These are phyloP conservation scores for Jatropha curcas DNA, from an alignment of 345 rosid genomes.

Conservation along the genomic window DNA sequence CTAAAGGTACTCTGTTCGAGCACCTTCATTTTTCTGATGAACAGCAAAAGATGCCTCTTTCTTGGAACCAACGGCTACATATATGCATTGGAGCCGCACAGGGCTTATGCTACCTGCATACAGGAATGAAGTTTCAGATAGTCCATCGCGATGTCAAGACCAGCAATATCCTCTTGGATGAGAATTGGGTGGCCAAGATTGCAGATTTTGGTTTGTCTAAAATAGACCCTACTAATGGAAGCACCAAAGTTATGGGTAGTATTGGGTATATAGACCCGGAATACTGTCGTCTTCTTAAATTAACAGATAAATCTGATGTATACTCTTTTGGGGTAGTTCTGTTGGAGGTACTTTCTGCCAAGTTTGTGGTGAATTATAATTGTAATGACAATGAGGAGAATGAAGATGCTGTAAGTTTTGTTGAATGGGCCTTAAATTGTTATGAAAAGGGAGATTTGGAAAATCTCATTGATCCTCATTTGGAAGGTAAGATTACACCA, in stretches of 20 bases:
- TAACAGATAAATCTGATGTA: too few species aligned
- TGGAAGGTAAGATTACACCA: slow-evolving; percentile 2
- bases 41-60: not conserved
- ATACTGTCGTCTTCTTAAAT: slow-evolving; percentile 4
- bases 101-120: slow-evolving; percentile 23
- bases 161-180: slow-evolving; percentile 16
- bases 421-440: slow-evolving; percentile 13
- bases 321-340: slow-evolving; percentile 18
- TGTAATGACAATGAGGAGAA: not conserved
- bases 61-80: slow-evolving; percentile 17
- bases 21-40: slow-evolving; percentile 11
- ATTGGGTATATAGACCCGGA: slow-evolving; percentile 24
- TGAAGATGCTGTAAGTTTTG: slow-evolving; percentile 7
- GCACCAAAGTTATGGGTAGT: slow-evolving; percentile 11
- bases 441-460: not conserved
- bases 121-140: slow-evolving; percentile 4
- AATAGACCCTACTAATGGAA: not conserved
- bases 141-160: slow-evolving; percentile 26
- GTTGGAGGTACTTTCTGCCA: slow-evolving; percentile 14
- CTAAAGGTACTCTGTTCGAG: slow-evolving; percentile 12
- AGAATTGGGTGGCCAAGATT: slow-evolving; percentile 18
- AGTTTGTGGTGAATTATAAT: slow-evolving; percentile 1
- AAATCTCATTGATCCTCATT: slow-evolving; percentile 15
- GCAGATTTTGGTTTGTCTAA: slow-evolving; percentile 25
- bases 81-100: slow-evolving; percentile 20